A percentile compares a stretch with the other conserved stretches of the same genome.
Conservation (phyloP, 2,329 filamentous ascomycete species). For the Aspergillus latus region DNA sequence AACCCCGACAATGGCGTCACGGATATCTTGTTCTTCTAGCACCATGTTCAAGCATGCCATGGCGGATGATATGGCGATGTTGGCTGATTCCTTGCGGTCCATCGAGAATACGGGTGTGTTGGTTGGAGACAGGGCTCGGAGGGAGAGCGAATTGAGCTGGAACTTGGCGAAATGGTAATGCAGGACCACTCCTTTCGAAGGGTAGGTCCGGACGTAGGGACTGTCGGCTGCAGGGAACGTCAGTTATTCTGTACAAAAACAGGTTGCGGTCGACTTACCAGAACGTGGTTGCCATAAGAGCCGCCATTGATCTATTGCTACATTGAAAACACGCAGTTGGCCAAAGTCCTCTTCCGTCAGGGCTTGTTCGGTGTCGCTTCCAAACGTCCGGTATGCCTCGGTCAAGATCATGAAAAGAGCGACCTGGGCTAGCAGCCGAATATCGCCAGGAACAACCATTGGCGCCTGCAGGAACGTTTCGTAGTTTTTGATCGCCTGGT, state of each 20-base stretch:
- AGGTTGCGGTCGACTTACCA: constrained; percentile 32
- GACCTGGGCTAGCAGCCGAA: constrained; percentile 51
- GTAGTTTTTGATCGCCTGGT: background rate
- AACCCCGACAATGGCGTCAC: constrained; percentile 50
- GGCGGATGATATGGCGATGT: constrained; percentile 49
- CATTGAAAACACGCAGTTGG: constrained; percentile 34
- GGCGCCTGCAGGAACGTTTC: constrained; percentile 21
- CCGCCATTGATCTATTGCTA: constrained; percentile 41
- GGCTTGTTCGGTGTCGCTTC: constrained; percentile 48
- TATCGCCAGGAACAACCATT: constrained; percentile 49
- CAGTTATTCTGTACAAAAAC: background rate
- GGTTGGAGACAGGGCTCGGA: constrained; percentile 44
- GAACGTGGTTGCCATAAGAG: constrained; percentile 47
- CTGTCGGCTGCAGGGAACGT: constrained; percentile 36
- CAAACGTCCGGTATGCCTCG: constrained; percentile 52
- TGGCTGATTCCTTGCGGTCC: constrained; percentile 46
- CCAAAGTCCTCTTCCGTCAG: constrained; percentile 47
- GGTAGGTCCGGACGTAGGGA: constrained; percentile 50
- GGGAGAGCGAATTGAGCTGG: constrained; percentile 50
- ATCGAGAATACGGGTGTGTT: constrained; percentile 45
- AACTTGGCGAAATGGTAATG: constrained; percentile 57
- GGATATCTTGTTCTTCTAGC: constrained; percentile 50
- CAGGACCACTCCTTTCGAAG: constrained; percentile 52
- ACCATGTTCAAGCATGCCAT: constrained; percentile 50
- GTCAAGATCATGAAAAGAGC: constrained; percentile 52